Percentiles rank a stretch among this genome's conserved stretches.
Evolutionary conservation across 2,329 filamentous ascomycete genomes (phyloP).

Genomic region (Fusarium proliferatum): DNA sequence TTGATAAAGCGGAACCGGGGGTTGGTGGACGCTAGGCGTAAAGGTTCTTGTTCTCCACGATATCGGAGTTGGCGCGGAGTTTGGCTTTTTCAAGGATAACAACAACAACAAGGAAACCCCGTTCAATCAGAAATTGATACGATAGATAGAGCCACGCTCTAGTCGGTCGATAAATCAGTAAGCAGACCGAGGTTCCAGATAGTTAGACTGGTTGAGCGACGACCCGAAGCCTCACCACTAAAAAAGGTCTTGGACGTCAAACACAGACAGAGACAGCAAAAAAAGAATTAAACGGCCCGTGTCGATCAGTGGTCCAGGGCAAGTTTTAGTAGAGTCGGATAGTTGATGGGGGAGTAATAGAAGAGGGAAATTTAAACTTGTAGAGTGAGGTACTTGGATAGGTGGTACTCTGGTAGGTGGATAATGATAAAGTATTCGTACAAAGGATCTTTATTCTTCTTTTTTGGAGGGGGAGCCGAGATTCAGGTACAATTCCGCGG

Average conservation of each 20-base stretch:
- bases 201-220: slow-evolving; percentile 29
- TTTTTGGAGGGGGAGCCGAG: neutral
- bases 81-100: neutral
- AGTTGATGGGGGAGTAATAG: neutral
- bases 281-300: slow-evolving; percentile 19
- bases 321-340: neutral
- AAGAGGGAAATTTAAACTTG: slow-evolving; percentile 26
- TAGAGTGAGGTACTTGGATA: neutral
- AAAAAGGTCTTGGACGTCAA: slow-evolving; percentile 16
- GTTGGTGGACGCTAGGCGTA: slow-evolving; percentile 17
- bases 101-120: neutral
- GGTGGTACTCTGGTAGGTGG: neutral
- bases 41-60: slow-evolving; percentile 9
- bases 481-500: slow-evolving; percentile 26
- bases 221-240: slow-evolving; percentile 34
- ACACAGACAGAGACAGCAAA: neutral
- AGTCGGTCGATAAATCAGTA: neutral
- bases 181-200: neutral
- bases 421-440: neutral
- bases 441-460: neutral
- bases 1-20: slow-evolving; percentile 23
- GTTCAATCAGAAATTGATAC: neutral
- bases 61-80: slow-evolving; percentile 10
- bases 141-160: neutral
- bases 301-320: slow-evolving; percentile 28